Conservation (phyloP, 495 filamentous ascomycete species). For the Podospora pseudocomata region DNA sequence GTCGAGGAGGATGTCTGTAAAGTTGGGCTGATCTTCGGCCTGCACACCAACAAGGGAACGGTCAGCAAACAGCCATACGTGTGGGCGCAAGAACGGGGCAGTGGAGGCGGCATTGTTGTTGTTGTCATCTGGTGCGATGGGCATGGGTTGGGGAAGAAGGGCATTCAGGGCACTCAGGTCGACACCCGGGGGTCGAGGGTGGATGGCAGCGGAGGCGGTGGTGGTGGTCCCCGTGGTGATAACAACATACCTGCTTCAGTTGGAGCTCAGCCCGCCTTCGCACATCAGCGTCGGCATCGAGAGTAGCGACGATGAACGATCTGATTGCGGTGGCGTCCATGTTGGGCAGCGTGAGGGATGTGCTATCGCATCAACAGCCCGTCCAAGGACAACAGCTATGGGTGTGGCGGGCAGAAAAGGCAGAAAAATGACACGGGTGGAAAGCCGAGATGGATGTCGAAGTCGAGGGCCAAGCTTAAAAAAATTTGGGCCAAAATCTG, state of each 20-base stretch:
- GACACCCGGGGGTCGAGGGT: not conserved
- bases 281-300: conserved; percentile 79
- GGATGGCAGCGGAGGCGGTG: no score
- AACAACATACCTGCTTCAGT: conserved; percentile 80
- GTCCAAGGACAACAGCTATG: conserved; percentile 14
- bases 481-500: conserved; percentile 39
- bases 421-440: conserved; percentile 12
- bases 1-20: conserved; percentile 85
- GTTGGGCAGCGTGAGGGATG: conserved; percentile 29
- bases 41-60: conserved; percentile 35
- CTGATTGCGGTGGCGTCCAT: conserved; percentile 90
- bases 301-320: conserved; percentile 81
- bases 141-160: not conserved
- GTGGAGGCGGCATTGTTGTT: not conserved
- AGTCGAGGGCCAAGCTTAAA: conserved; percentile 27
- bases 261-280: conserved; percentile 86
- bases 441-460: conserved; percentile 23
- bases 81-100: conserved; percentile 7
- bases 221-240: not conserved
- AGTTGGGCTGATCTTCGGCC: conserved; percentile 89
- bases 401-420: conserved; percentile 16
- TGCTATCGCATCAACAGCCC: conserved; percentile 32
- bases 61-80: conserved; percentile 14
- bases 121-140: not conserved
- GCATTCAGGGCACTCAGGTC: not conserved